phyloP scores from a whole-genome alignment of 768 basidiomycete genomes.

The Kwoniella mangroviensis region DNA sequence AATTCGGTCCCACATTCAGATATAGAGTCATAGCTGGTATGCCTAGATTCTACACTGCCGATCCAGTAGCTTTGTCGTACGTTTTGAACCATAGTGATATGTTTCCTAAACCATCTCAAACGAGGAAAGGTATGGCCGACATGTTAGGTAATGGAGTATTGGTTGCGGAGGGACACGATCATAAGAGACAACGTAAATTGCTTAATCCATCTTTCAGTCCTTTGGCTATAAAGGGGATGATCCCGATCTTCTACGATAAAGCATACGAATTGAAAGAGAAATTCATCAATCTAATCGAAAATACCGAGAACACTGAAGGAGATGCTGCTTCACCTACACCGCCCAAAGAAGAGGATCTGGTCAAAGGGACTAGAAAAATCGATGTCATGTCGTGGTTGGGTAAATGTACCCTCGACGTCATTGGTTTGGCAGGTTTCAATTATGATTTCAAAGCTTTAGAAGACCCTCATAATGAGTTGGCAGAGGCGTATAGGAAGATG shows the following conservation, averaged over 20 bases:
- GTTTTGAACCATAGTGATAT: slow-evolving; percentile 71
- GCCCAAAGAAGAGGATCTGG: slow-evolving; percentile 25
- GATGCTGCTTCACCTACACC: slow-evolving; percentile 25
- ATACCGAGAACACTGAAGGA: background rate
- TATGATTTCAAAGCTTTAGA: slow-evolving; percentile 84
- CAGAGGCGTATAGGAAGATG: slow-evolving; percentile 64
- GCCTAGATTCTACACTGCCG: slow-evolving; percentile 76
- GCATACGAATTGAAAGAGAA: slow-evolving; percentile 61
- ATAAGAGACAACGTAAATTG: slow-evolving; percentile 72
- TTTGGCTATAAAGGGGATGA: slow-evolving; percentile 64
- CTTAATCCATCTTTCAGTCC: slow-evolving; percentile 59
- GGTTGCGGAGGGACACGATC: slow-evolving; percentile 62
- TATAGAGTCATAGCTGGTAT: slow-evolving; percentile 53
- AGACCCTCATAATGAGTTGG: slow-evolving; percentile 84
- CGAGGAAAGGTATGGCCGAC: slow-evolving; percentile 71
- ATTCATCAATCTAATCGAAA: slow-evolving; percentile 36
- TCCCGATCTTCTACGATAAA: slow-evolving; percentile 68
- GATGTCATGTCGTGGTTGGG: slow-evolving; percentile 69
- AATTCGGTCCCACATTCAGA: slow-evolving; percentile 46
- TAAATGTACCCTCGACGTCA: slow-evolving; percentile 74
- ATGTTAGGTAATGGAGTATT: slow-evolving; percentile 73
- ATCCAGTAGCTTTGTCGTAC: slow-evolving; percentile 74
- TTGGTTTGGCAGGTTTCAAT: slow-evolving; percentile 75
- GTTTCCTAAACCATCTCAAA: slow-evolving; percentile 78
- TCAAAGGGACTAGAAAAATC: slow-evolving; percentile 54